Conservation (phyloP, 228 moss, liverwort and hornwort genomes). For the Sphagnum magellanicum region DNA sequence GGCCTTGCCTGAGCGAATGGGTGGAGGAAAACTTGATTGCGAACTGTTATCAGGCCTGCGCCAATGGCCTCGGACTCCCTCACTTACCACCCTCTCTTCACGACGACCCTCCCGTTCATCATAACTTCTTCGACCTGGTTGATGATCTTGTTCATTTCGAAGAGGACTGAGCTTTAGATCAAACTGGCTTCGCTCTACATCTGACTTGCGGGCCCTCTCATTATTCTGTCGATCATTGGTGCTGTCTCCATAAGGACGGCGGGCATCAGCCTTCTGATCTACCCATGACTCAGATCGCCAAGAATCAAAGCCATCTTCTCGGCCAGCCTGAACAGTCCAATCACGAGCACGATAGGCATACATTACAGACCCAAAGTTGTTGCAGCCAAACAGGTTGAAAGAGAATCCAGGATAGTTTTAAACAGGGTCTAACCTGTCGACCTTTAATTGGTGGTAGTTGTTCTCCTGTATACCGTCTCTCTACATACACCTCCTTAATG, state of each 20-base stretch:
- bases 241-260: conserved; percentile 74
- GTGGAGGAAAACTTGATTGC: conserved; percentile 28
- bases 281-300: conserved; percentile 49
- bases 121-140: conserved; percentile 55
- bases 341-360: not conserved
- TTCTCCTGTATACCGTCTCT: conserved; percentile 71
- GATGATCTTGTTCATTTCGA: conserved; percentile 23
- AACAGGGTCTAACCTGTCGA: conserved; percentile 51
- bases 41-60: conserved; percentile 52
- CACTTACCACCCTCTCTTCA: conserved; percentile 64
- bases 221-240: conserved; percentile 9
- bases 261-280: conserved; percentile 38
- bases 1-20: conserved; percentile 70
- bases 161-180: conserved; percentile 48
- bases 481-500: conserved; percentile 82
- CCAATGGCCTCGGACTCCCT: conserved; percentile 48
- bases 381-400: too few relatives aligned
- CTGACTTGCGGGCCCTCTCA: conserved; percentile 72
- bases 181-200: conserved; percentile 32
- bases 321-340: not conserved
- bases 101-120: conserved; percentile 65
- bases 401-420: too few relatives aligned
- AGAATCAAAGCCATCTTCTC: not conserved
- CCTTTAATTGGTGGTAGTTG: conserved; percentile 39
- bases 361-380: not conserved